These are phyloP conservation scores for Xylariaceae sp. DNA, from an alignment of 2,329 filamentous ascomycete species.

Conservation along the genomic window DNA sequence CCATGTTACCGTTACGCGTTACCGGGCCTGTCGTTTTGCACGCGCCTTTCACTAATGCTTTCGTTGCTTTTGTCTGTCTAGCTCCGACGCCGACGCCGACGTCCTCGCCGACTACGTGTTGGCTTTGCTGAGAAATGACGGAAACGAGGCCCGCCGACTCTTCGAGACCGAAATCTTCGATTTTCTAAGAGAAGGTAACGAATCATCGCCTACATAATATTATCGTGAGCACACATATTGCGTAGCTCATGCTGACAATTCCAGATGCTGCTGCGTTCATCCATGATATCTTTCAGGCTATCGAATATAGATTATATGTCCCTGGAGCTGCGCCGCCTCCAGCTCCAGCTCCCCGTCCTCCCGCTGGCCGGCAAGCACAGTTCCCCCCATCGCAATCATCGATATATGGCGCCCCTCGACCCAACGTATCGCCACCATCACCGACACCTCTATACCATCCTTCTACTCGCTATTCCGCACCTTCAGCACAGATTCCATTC, in stretches of 20 bases:
- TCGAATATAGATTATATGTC: constrained; percentile 58
- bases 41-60: constrained; percentile 11
- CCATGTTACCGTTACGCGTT: not conserved
- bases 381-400: constrained; percentile 11
- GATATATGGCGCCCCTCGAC: constrained; percentile 18
- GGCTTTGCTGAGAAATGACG: constrained; percentile 68
- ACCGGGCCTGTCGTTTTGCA: not conserved
- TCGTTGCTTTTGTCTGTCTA: constrained; percentile 33
- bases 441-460: constrained; percentile 10
- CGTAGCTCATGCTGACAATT: constrained; percentile 1
- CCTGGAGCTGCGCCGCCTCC: constrained; percentile 49
- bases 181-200: constrained; percentile 64
- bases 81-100: constrained; percentile 74
- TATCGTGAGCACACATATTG: not conserved
- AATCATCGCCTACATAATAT: not conserved
- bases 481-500: constrained; percentile 13
- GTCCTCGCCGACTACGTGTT: constrained; percentile 83
- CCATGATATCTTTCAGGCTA: constrained; percentile 63
- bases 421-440: constrained; percentile 16
- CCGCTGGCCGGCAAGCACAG: constrained; percentile 11
- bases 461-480: constrained; percentile 17
- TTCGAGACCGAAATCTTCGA: constrained; percentile 71
- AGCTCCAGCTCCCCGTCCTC: constrained; percentile 1
- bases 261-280: constrained; percentile 60
- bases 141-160: constrained; percentile 57